Conservation (phyloP, 2,329 filamentous ascomycete species). For the Talaromyces amestolkiae region DNA sequence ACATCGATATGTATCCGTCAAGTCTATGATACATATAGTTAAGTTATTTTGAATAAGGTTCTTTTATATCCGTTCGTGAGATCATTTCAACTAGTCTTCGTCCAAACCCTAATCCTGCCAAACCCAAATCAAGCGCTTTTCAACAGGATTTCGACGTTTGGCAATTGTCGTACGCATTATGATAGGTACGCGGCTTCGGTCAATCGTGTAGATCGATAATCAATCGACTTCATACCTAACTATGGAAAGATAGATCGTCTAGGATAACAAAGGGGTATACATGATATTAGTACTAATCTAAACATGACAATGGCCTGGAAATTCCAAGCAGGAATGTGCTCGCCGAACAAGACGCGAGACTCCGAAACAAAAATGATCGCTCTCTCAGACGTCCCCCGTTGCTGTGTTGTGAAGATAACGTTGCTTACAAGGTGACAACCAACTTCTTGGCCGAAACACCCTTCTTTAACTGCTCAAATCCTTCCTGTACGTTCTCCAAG, state of each 20-base stretch:
- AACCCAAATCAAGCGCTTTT: background rate
- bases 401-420: background rate
- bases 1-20: too few relatives aligned
- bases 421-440: slow-evolving; percentile 30
- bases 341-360: background rate
- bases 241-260: background rate
- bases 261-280: slow-evolving; percentile 8
- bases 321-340: background rate
- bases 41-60: too few relatives aligned
- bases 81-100: background rate
- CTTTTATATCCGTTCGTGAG: background rate
- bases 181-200: background rate
- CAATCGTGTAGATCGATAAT: background rate
- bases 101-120: background rate
- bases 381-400: background rate
- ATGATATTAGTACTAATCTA: slow-evolving; percentile 9
- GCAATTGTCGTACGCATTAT: too few relatives aligned
- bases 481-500: slow-evolving; percentile 44
- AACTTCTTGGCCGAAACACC: slow-evolving; percentile 48
- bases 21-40: too few relatives aligned
- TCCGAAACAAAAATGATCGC: background rate
- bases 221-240: background rate
- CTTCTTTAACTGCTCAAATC: slow-evolving; percentile 36
- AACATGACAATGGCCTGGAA: background rate
- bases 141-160: too few relatives aligned